These are phyloP conservation scores for Trametes versicolor DNA, from an alignment of 1,284 basidiomycete genomes.

Conservation along the genomic window DNA sequence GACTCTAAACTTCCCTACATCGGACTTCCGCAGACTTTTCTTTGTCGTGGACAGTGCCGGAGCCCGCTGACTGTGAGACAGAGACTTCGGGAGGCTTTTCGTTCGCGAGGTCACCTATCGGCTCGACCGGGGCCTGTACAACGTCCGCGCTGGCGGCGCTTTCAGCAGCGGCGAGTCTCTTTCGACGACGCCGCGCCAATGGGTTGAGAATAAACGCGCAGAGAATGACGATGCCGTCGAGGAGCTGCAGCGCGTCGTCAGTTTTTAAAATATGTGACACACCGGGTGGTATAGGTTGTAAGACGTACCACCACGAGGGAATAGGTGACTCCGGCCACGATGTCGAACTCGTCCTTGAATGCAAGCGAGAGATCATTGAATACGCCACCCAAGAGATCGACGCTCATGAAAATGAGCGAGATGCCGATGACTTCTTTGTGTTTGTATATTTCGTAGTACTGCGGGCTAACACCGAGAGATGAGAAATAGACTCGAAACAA, in stretches of 20 bases:
- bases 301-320: slow-evolving; percentile 63
- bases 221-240: slow-evolving; percentile 68
- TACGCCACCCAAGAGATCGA: slow-evolving; percentile 79
- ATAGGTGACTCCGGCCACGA: slow-evolving; percentile 71
- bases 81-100: neutral
- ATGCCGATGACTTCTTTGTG: slow-evolving; percentile 79
- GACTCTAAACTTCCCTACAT: neutral
- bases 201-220: slow-evolving; percentile 74
- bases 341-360: slow-evolving; percentile 74
- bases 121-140: neutral
- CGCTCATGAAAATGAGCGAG: slow-evolving; percentile 72
- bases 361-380: slow-evolving; percentile 77
- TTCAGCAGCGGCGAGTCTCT: slow-evolving; percentile 8
- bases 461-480: slow-evolving; percentile 47
- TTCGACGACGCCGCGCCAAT: slow-evolving; percentile 33
- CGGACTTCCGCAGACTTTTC: neutral
- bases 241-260: slow-evolving; percentile 48
- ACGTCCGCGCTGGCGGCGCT: neutral
- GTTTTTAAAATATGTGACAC: neutral
- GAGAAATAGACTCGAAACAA: neutral
- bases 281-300: too few species aligned
- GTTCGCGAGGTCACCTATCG: neutral
- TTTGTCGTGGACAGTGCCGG: neutral
- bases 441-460: slow-evolving; percentile 78
- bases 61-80: neutral